Evolutionary conservation across 257 asterid genomes (phyloP).

Genomic region (Petunia axillaris): DNA sequence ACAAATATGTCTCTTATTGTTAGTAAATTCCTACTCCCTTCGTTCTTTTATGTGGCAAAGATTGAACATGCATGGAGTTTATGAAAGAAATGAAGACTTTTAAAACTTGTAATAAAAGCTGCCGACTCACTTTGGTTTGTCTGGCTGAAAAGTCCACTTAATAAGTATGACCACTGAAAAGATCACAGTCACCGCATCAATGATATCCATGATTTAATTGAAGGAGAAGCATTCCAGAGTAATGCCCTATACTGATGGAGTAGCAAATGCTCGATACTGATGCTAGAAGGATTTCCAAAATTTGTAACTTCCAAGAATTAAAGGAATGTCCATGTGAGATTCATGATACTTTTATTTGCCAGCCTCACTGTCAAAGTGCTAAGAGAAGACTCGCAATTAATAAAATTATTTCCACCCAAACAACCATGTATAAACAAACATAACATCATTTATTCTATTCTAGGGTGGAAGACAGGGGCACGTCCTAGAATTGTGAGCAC

Average conservation of each 20-base stretch:
- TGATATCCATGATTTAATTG: slow-evolving; percentile 14
- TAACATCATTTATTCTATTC: slow-evolving; percentile 9
- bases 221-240: slow-evolving; percentile 16
- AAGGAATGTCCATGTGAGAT: slow-evolving; percentile 7
- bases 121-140: slow-evolving; percentile 92
- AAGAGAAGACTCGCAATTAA: not conserved
- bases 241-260: not conserved
- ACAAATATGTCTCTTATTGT: not conserved
- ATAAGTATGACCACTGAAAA: slow-evolving; percentile 52
- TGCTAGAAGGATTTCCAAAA: not conserved
- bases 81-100: too few relatives aligned
- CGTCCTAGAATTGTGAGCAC: not conserved
- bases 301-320: not conserved
- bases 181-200: slow-evolving; percentile 25
- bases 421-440: not conserved
- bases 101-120: slow-evolving; percentile 57
- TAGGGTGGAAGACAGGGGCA: not conserved
- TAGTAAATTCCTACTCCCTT: not conserved
- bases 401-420: not conserved
- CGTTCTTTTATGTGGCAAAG: too few relatives aligned
- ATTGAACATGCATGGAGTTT: too few relatives aligned
- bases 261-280: not conserved
- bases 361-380: not conserved
- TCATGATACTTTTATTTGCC: not conserved
- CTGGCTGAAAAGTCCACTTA: slow-evolving; percentile 75